Evolutionary conservation across 1,139 yeast genomes (phyloP).

Genomic region (Meyerozyma athensensis): DNA sequence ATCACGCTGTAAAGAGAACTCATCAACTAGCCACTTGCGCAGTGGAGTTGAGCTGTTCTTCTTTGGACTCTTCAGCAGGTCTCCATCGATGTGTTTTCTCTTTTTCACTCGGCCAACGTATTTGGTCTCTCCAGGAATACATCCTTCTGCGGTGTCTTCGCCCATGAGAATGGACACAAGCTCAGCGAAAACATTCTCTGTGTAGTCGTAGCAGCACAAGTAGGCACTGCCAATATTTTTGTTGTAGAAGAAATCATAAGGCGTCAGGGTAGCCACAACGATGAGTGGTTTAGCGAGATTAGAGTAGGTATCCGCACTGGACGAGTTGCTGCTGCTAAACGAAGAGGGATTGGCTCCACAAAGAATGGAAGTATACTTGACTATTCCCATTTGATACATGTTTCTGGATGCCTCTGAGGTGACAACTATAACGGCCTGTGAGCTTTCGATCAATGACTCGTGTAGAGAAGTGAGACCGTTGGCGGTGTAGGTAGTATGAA

Average conservation of each 20-base stretch:
- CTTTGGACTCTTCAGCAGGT: constrained; percentile 1
- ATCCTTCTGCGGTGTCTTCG: constrained; percentile 46
- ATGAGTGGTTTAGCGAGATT: constrained; percentile 48
- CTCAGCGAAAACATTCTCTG: constrained; percentile 46
- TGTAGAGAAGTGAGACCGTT: constrained; percentile 58
- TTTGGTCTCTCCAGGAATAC: constrained; percentile 52
- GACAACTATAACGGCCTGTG: constrained; percentile 53
- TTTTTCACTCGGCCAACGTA: constrained; percentile 25
- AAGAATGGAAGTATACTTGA: constrained; percentile 52
- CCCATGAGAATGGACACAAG: constrained; percentile 55
- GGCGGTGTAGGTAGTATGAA: constrained; percentile 62
- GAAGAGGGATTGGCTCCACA: constrained; percentile 48
- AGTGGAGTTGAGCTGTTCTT: constrained; percentile 23
- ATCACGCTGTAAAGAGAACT: constrained; percentile 48
- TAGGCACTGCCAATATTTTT: constrained; percentile 54
- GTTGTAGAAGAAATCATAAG: constrained; percentile 58
- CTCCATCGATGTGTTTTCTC: constrained; percentile 13
- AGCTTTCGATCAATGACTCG: constrained; percentile 50
- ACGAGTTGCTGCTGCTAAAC: constrained; percentile 18
- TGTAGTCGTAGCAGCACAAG: constrained; percentile 59
- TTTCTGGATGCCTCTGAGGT: constrained; percentile 63
- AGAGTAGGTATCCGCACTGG: constrained; percentile 16
- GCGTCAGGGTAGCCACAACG: constrained; percentile 60
- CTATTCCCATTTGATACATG: constrained; percentile 63
- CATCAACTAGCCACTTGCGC: constrained; percentile 60